Percentiles rank a stretch among this genome's conserved stretches.
phyloP scores from a whole-genome alignment of 2,329 filamentous ascomycete species.

The Fonsecaea erecta region DNA sequence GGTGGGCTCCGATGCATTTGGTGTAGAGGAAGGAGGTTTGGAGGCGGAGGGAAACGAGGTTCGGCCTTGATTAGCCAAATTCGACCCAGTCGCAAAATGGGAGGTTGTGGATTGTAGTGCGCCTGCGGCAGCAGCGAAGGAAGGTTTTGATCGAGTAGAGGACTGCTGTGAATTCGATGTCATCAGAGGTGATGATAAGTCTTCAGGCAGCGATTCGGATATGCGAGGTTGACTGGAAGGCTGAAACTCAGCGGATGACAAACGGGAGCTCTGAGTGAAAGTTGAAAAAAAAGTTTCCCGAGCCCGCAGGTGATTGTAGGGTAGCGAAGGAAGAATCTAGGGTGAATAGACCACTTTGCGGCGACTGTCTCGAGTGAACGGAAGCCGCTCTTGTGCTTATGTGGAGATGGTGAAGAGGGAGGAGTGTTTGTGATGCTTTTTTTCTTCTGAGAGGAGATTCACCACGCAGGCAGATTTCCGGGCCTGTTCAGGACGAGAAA shows the following conservation, averaged over 20 bases:
- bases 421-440: constrained; percentile 11
- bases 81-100: constrained; percentile 33
- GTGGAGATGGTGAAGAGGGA: constrained; percentile 26
- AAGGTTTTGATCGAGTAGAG: constrained; percentile 27
- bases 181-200: constrained; percentile 33
- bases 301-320: constrained; percentile 1
- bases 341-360: constrained; percentile 29
- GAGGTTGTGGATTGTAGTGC: constrained; percentile 17
- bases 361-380: constrained; percentile 41
- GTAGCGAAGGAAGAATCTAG: constrained; percentile 9
- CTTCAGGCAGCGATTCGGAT: constrained; percentile 18
- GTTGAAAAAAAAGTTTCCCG: constrained; percentile 11
- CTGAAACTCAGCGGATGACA: constrained; percentile 32
- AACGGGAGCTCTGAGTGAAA: constrained; percentile 32
- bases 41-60: constrained; percentile 32
- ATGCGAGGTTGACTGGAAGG: constrained; percentile 29
- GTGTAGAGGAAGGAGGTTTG: constrained; percentile 26
- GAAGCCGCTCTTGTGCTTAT: constrained; percentile 38
- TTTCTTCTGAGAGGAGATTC: constrained; percentile 35
- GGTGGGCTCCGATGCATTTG: constrained; percentile 40
- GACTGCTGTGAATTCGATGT: constrained; percentile 30
- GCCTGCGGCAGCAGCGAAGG: constrained; percentile 13
- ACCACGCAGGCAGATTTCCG: constrained; percentile 28
- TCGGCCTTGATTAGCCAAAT: constrained; percentile 35
- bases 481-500: constrained; percentile 24